Evolutionary conservation across 305 asterid species (phyloP).

Genomic region (Ilex paraguariensis): DNA sequence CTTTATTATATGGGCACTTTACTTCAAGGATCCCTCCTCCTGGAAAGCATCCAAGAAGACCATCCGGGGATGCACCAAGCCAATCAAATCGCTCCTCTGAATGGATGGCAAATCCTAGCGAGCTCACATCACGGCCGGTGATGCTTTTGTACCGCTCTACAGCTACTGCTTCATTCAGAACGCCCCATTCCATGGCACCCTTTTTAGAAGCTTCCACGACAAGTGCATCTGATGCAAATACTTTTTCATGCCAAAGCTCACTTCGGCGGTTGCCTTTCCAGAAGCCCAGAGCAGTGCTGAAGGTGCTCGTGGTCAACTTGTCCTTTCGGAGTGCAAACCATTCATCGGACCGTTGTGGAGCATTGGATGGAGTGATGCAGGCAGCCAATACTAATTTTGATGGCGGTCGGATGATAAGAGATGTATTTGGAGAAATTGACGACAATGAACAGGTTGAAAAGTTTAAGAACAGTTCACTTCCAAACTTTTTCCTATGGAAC

Average conservation of each 20-base stretch:
- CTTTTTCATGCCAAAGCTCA: constrained; percentile 90
- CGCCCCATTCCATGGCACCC: constrained; percentile 89
- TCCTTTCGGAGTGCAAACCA: constrained; percentile 97
- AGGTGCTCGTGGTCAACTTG: constrained; percentile 85
- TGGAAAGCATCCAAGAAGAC: constrained; percentile 53
- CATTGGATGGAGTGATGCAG: constrained; percentile 45
- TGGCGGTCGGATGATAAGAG: constrained; percentile 24
- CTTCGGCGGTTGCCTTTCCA: constrained; percentile 88
- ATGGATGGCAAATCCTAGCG: constrained; percentile 69
- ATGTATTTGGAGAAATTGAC: constrained; percentile 25
- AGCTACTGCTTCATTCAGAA: constrained; percentile 68
- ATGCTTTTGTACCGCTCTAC: constrained; percentile 83
- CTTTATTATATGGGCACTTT: constrained; percentile 88
- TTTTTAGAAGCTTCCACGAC: constrained; percentile 25
- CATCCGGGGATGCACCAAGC: constrained; percentile 97
- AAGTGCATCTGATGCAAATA: constrained; percentile 34
- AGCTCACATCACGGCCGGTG: constrained; percentile 71
- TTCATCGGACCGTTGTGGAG: constrained; percentile 88
- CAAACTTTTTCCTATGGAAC: constrained; percentile 36
- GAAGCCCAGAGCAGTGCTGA: constrained; percentile 86
- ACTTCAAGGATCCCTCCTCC: constrained; percentile 89
- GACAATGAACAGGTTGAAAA: constrained; percentile 57
- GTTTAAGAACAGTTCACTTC: constrained; percentile 33
- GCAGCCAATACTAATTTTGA: constrained; percentile 37
- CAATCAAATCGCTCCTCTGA: constrained; percentile 57